A percentile compares a stretch with the other conserved stretches of the same genome.
Conservation (phyloP, 1,284 basidiomycete species). For the Leccinum variabile region DNA sequence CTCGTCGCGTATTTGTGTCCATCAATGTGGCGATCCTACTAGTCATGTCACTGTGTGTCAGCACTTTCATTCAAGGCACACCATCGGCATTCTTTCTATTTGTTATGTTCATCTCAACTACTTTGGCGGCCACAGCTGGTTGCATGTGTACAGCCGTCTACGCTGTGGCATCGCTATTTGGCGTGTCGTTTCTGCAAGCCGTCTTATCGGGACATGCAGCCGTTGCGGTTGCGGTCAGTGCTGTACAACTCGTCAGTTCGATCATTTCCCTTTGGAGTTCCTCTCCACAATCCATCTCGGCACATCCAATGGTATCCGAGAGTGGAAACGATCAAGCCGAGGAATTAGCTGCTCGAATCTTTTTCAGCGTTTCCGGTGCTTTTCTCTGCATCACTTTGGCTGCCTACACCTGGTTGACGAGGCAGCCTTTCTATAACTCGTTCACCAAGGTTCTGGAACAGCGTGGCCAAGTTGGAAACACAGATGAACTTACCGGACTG, state of each 20-base stretch:
- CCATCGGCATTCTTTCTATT: conserved; percentile 62
- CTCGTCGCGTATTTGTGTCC: conserved; percentile 49
- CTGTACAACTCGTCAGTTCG: conserved; percentile 68
- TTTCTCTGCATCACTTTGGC: conserved; percentile 58
- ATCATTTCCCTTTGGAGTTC: conserved; percentile 51
- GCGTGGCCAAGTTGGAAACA: conserved; percentile 23
- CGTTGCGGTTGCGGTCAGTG: conserved; percentile 70
- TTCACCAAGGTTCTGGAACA: conserved; percentile 46
- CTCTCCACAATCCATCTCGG: conserved; percentile 26
- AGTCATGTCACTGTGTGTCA: conserved; percentile 55
- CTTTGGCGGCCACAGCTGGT: conserved; percentile 57
- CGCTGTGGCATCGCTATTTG: conserved; percentile 72
- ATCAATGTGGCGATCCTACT: conserved; percentile 46
- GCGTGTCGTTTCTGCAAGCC: conserved; percentile 63
- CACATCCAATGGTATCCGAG: conserved; percentile 2
- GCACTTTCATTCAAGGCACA: conserved; percentile 56
- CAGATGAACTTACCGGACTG: conserved; percentile 37
- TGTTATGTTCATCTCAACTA: conserved; percentile 57
- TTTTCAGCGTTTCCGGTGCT: conserved; percentile 68
- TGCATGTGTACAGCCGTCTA: conserved; percentile 71
- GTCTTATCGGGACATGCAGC: conserved; percentile 78
- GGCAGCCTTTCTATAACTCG: conserved; percentile 56
- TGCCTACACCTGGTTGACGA: conserved; percentile 58
- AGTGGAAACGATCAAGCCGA: conserved; percentile 47
- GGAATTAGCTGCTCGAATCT: conserved; percentile 63